Percentiles rank a stretch among this genome's conserved stretches.
These are phyloP conservation scores for Albatrellus ellisii DNA, from an alignment of 768 basidiomycete genomes.

Conservation along the genomic window DNA sequence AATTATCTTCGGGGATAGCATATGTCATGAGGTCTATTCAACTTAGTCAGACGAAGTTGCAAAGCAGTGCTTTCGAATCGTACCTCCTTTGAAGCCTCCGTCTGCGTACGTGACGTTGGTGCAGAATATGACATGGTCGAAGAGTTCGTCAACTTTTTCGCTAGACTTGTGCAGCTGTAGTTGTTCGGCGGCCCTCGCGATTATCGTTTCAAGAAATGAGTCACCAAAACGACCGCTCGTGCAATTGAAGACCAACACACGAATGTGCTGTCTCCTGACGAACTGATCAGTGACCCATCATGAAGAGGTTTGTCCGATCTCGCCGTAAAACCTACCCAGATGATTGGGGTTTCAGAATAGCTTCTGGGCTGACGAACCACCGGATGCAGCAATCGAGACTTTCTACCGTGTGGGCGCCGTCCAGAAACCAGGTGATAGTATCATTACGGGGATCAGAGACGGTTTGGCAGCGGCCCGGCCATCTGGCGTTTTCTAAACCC, in stretches of 20 bases:
- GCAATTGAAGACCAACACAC: constrained; percentile 89
- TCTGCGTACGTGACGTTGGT: constrained; percentile 90
- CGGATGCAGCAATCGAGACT: constrained; percentile 77
- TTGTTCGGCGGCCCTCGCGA: constrained; percentile 35
- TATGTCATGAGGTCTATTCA: constrained; percentile 63
- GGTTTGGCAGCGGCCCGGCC: constrained; percentile 94
- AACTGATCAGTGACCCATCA: background rate
- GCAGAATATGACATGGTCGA: constrained; percentile 87
- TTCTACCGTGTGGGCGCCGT: constrained; percentile 92
- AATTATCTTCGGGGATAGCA: constrained; percentile 47
- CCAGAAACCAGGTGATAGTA: constrained; percentile 72
- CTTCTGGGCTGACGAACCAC: constrained; percentile 68
- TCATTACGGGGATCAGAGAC: constrained; percentile 45
- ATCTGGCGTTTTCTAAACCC: constrained; percentile 58
- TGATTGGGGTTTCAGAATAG: constrained; percentile 27
- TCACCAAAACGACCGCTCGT: constrained; percentile 79
- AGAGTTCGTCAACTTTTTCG: constrained; percentile 35
- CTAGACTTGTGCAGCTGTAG: constrained; percentile 28
- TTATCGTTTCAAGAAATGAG: constrained; percentile 49
- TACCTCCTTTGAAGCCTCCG: constrained; percentile 86
- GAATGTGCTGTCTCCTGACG: constrained; percentile 21
- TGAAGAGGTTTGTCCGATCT: background rate
- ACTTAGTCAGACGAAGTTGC: constrained; percentile 1
- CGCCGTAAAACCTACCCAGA: constrained; percentile 1
- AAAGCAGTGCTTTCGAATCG: constrained; percentile 15